Conservation (phyloP, 148 eudicot genomes). For the Arctostaphylos glauca region DNA sequence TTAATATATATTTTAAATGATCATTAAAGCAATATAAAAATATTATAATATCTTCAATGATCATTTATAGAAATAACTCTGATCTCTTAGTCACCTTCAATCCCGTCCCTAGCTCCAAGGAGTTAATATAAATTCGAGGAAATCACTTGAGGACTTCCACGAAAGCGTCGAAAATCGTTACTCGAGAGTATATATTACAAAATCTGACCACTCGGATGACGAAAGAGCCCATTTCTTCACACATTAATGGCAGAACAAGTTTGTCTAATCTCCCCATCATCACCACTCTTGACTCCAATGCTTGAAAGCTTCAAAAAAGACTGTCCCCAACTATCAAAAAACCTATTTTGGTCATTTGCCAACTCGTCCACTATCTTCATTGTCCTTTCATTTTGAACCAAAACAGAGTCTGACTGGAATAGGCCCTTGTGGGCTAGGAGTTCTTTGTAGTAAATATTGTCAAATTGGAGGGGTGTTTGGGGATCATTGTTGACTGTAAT, state of each 20-base stretch:
- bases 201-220: no score
- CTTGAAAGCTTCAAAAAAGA: constrained; percentile 53
- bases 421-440: constrained; percentile 49
- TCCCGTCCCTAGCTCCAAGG: no score
- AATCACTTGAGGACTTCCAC: no score
- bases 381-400: constrained; percentile 47
- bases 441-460: constrained; percentile 56
- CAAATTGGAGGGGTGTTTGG: constrained; percentile 45
- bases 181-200: no score
- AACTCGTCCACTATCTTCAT: constrained; percentile 36
- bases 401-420: constrained; percentile 58
- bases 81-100: no score
- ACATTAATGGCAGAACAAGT: constrained; percentile 43
- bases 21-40: no score
- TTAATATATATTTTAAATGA: no score
- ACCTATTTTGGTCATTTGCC: constrained; percentile 36
- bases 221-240: neutral
- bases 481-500: constrained; percentile 52
- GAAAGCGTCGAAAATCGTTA: no score
- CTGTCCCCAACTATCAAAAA: constrained; percentile 44
- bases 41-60: no score
- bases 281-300: constrained; percentile 45
- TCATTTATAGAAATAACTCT: no score
- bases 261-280: constrained; percentile 55
- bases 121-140: no score